Evolutionary conservation across 2,329 filamentous ascomycete species (phyloP).

Genomic region (Penicillium freii): DNA sequence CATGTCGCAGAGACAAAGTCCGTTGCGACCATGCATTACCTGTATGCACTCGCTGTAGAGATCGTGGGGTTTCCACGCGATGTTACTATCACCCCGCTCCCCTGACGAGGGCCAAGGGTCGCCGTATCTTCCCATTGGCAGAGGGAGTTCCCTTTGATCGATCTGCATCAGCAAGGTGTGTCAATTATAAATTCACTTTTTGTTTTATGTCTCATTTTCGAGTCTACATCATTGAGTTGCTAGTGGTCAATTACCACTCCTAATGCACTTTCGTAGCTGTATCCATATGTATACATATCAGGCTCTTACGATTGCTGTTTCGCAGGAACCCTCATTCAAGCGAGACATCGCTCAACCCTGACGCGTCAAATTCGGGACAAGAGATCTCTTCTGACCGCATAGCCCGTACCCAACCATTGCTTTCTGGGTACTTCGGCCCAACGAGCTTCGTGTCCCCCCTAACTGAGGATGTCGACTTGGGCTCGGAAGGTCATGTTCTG

Average conservation of each 20-base stretch:
- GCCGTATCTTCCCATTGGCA: slow-evolving; percentile 10
- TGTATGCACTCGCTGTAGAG: slow-evolving; percentile 30
- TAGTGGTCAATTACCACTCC: neutral
- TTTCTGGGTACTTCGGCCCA: slow-evolving; percentile 35
- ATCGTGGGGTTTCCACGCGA: slow-evolving; percentile 18
- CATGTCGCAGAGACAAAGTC: slow-evolving; percentile 34
- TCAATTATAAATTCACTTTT: neutral
- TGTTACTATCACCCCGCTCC: slow-evolving; percentile 37
- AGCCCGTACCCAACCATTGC: slow-evolving; percentile 15
- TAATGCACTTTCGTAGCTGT: neutral
- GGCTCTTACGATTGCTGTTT: neutral
- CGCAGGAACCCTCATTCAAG: slow-evolving; percentile 4
- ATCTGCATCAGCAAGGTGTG: slow-evolving; percentile 8
- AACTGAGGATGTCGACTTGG: slow-evolving; percentile 21
- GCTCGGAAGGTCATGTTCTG: slow-evolving; percentile 14
- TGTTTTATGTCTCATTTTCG: neutral
- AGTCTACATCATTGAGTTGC: neutral
- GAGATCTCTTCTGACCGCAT: slow-evolving; percentile 4
- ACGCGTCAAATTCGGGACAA: neutral
- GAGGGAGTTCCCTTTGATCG: slow-evolving; percentile 16
- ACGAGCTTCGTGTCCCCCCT: slow-evolving; percentile 35
- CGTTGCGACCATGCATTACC: slow-evolving; percentile 32
- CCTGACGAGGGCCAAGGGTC: slow-evolving; percentile 21
- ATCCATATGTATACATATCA: neutral
- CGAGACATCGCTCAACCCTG: slow-evolving; percentile 1